Conservation (phyloP, 148 eudicot species). For the Cornus suecica region DNA sequence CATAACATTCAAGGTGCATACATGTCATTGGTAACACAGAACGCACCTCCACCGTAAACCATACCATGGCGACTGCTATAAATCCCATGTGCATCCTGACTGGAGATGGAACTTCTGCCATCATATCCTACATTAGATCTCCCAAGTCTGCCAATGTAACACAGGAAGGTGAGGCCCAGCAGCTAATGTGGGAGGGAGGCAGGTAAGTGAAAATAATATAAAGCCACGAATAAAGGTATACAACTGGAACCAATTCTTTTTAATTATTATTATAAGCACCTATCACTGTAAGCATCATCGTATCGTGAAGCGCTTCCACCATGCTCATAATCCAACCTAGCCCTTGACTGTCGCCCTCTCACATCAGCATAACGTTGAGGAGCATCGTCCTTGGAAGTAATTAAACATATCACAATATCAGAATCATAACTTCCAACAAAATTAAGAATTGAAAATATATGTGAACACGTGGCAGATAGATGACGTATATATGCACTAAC, state of each 20-base stretch:
- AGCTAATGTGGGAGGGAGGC: no score
- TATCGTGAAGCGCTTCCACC: conserved; percentile 66
- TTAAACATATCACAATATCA: not conserved
- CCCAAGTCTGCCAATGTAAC: conserved; percentile 49
- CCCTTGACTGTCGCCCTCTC: conserved; percentile 79
- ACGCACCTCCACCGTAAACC: conserved; percentile 65
- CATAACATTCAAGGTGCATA: not conserved
- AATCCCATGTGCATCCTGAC: conserved; percentile 75
- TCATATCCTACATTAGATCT: conserved; percentile 73
- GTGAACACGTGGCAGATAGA: not conserved
- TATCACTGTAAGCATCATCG: conserved; percentile 74
- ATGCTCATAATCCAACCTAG: conserved; percentile 84
- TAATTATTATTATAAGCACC: conserved; percentile 34
- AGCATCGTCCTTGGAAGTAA: conserved; percentile 60
- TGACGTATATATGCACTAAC: conserved; percentile 26
- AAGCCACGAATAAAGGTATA: not conserved
- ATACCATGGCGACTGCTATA: conserved; percentile 82
- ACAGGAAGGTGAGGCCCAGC: not conserved
- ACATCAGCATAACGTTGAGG: conserved; percentile 78
- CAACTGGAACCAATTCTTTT: not conserved
- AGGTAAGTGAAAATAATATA: no score
- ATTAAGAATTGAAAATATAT: not conserved
- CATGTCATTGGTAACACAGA: not conserved
- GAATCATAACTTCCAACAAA: not conserved
- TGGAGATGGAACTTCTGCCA: conserved; percentile 64